Percentiles rank a stretch among this genome's conserved stretches.
Evolutionary conservation across 176 grass and related monocot species (phyloP).

Genomic region (Ensete ventricosum): DNA sequence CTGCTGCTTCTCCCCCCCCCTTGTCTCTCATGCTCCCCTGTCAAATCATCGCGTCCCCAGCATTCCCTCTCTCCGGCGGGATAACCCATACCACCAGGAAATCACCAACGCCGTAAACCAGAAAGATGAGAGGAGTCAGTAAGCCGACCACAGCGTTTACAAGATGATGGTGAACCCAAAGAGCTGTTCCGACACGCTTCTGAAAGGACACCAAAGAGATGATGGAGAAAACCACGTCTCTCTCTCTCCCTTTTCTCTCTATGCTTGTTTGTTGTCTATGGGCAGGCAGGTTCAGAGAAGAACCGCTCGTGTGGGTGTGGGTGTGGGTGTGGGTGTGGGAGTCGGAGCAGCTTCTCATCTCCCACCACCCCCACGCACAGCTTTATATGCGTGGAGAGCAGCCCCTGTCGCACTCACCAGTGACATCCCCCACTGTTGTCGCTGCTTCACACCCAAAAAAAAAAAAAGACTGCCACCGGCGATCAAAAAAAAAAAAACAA

Average conservation of each 20-base stretch:
- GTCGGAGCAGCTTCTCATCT: neutral
- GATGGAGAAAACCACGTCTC: neutral
- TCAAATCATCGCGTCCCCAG: neutral
- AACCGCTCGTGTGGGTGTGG: constrained; percentile 13
- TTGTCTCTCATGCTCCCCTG: neutral
- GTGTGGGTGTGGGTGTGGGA: neutral
- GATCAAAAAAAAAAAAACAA: neutral
- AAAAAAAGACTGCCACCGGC: neutral
- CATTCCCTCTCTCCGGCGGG: neutral
- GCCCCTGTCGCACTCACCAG: constrained; percentile 9
- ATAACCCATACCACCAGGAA: neutral
- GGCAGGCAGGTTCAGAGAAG: constrained; percentile 7
- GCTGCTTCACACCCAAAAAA: neutral
- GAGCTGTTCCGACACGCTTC: neutral
- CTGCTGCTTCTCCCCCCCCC: neutral
- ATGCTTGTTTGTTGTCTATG: too few species aligned
- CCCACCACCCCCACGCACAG: neutral
- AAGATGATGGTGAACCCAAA: neutral
- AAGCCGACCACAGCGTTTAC: neutral
- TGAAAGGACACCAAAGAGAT: neutral
- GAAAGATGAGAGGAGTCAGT: neutral
- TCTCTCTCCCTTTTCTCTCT: neutral
- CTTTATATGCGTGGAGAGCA: neutral
- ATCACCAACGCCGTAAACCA: neutral
- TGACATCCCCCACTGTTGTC: constrained; percentile 1